Conservation (phyloP, 768 basidiomycete species). For the Paxillus ammoniavirescens region DNA sequence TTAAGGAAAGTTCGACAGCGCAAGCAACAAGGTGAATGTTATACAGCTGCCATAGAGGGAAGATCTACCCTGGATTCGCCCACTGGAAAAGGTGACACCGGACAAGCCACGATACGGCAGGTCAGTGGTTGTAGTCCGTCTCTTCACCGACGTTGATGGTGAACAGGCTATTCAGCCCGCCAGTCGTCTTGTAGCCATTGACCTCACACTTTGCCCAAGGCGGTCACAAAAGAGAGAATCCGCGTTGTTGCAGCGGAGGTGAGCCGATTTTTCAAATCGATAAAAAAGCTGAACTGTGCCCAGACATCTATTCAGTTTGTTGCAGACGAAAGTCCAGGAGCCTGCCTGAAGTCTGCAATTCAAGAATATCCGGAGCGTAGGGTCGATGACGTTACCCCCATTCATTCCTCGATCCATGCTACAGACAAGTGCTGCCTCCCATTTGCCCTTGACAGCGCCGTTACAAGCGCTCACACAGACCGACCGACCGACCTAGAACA, state of each 20-base stretch:
- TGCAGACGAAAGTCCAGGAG: neutral
- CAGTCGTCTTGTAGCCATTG: neutral
- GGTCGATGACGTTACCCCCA: neutral
- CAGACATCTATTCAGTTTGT: slow-evolving; percentile 2
- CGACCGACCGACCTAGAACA: neutral
- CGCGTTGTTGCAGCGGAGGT: slow-evolving; percentile 1
- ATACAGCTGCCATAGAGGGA: neutral
- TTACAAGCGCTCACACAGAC: neutral
- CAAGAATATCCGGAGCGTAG: neutral
- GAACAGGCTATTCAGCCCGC: slow-evolving; percentile 1
- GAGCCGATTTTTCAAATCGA: neutral
- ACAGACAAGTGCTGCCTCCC: neutral
- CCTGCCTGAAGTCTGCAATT: neutral
- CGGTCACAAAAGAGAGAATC: neutral
- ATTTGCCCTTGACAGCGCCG: neutral
- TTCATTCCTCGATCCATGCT: neutral
- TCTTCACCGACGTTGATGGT: neutral
- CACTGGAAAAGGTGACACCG: neutral
- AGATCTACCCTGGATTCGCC: neutral
- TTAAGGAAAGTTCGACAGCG: neutral
- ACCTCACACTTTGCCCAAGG: neutral
- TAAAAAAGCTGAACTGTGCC: neutral
- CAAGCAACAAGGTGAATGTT: neutral
- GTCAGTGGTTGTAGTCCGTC: neutral
- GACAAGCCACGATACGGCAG: neutral